Conservation (phyloP, 2,329 filamentous ascomycete species). For the Macroventuria anomochaeta region DNA sequence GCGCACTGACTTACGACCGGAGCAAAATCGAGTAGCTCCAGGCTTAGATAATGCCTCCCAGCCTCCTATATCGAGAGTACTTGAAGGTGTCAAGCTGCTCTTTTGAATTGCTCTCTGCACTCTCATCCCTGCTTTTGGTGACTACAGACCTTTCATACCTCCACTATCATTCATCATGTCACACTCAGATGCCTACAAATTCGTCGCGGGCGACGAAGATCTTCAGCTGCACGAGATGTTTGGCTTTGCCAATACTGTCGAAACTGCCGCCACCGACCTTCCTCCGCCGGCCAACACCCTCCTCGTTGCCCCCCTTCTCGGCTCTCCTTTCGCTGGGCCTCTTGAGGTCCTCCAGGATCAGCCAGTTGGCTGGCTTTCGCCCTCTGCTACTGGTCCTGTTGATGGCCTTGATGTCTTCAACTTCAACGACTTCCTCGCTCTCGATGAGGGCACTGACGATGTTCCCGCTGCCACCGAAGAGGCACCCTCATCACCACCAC, state of each 20-base stretch:
- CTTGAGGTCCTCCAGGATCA: neutral
- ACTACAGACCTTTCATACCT: neutral
- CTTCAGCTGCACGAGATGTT: neutral
- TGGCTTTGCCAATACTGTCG: neutral
- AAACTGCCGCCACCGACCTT: neutral
- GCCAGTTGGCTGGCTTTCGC: neutral
- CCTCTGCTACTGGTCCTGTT: neutral
- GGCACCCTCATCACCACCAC: neutral
- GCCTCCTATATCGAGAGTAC: neutral
- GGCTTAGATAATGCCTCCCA: conserved; percentile 6
- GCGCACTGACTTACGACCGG: neutral
- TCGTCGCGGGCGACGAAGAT: conserved; percentile 1
- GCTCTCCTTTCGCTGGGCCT: neutral
- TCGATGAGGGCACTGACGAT: neutral
- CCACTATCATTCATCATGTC: neutral
- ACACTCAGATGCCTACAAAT: neutral
- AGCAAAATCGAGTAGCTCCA: neutral
- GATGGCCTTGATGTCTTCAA: neutral
- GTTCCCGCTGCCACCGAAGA: neutral
- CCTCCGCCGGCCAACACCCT: neutral
- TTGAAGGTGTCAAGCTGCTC: neutral
- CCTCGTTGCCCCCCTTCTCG: neutral
- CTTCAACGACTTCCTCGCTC: neutral
- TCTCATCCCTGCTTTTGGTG: neutral
- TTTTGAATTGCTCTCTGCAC: neutral